Conservation (phyloP, 441 rosid genomes). For the Bocquillonia castaneifolia region DNA sequence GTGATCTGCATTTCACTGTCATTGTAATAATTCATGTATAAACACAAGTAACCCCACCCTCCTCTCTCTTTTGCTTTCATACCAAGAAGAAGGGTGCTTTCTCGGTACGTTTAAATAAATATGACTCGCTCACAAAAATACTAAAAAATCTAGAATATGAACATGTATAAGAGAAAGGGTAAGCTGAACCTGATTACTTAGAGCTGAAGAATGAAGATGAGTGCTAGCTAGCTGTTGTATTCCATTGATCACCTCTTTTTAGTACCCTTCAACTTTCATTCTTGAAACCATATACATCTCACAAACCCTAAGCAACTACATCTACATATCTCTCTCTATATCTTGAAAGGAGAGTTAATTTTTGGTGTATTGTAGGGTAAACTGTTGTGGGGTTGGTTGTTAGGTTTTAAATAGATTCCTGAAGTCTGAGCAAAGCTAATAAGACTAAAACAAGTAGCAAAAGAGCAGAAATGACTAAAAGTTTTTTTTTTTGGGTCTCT, state of each 20-base stretch:
- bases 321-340: not conserved
- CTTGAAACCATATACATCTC: constrained; percentile 22
- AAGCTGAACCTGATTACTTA: constrained; percentile 14
- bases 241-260: too few species aligned
- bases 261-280: constrained; percentile 14
- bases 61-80: not conserved
- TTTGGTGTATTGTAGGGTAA: not conserved
- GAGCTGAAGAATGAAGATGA: not conserved
- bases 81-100: too few species aligned
- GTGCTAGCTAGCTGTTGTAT: not conserved
- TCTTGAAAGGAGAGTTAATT: not conserved
- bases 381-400: constrained; percentile 12
- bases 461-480: constrained; percentile 23
- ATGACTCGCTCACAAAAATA: too few species aligned
- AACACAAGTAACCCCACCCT: not conserved
- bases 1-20: not conserved
- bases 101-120: too few species aligned
- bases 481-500: not conserved
- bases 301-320: constrained; percentile 22
- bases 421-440: constrained; percentile 16
- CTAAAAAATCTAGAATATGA: too few species aligned
- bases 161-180: not conserved
- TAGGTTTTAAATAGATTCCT: constrained; percentile 21
- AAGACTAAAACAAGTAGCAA: constrained; percentile 21
- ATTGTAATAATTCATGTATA: not conserved